Conservation (phyloP, 2,329 filamentous ascomycete species). For the Cercospora sojina region DNA sequence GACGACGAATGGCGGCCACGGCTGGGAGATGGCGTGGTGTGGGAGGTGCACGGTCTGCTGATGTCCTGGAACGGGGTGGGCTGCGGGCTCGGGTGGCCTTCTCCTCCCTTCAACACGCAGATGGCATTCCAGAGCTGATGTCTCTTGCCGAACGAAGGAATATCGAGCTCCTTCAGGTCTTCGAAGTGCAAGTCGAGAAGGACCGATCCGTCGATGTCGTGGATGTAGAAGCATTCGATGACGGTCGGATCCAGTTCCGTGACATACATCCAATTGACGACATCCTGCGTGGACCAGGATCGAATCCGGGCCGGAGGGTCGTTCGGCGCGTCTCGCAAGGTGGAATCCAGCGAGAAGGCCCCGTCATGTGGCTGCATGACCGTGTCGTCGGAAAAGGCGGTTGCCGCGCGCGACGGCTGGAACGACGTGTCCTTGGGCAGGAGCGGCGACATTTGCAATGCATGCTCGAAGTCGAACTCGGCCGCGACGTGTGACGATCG, state of each 20-base stretch:
- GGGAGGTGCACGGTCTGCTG: conserved; percentile 46
- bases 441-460: conserved; percentile 70
- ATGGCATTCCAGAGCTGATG: conserved; percentile 80
- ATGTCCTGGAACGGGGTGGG: conserved; percentile 51
- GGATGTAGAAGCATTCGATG: conserved; percentile 81
- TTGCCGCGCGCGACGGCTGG: conserved; percentile 42
- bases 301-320: conserved; percentile 45
- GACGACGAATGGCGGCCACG: conserved; percentile 24
- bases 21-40: conserved; percentile 29
- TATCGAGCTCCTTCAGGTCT: conserved; percentile 77
- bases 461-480: conserved; percentile 52
- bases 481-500: conserved; percentile 64
- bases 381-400: conserved; percentile 43
- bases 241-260: conserved; percentile 74
- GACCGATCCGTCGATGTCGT: conserved; percentile 88
- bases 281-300: conserved; percentile 71
- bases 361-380: conserved; percentile 30
- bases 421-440: conserved; percentile 59
- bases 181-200: conserved; percentile 90
- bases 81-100: conserved; percentile 45
- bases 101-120: conserved; percentile 59
- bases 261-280: conserved; percentile 83
- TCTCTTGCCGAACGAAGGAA: conserved; percentile 76
- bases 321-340: conserved; percentile 18
- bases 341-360: conserved; percentile 35